These are phyloP conservation scores for Serendipita sp. DNA, from an alignment of 768 basidiomycete species.

Conservation along the genomic window DNA sequence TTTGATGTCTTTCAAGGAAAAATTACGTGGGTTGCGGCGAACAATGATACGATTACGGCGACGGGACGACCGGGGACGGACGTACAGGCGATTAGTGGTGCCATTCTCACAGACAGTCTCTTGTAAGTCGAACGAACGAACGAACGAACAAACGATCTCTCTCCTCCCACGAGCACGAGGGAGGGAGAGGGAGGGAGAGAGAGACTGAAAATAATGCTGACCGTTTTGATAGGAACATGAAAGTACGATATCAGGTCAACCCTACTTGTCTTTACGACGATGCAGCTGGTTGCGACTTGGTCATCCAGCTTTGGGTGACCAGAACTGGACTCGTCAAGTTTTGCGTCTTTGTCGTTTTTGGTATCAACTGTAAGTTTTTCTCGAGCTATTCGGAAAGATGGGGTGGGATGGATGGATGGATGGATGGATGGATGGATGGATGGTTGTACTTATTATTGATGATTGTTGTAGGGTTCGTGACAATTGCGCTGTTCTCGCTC, in stretches of 20 bases:
- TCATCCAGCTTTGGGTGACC: neutral
- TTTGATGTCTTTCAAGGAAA: slow-evolving; percentile 2
- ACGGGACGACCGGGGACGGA: neutral
- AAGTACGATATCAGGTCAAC: neutral
- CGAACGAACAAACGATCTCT: too few species aligned
- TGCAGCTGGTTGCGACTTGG: neutral
- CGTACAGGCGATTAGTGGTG: neutral
- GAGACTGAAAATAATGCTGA: neutral
- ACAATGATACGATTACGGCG: neutral
- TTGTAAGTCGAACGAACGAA: neutral
- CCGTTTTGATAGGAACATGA: neutral
- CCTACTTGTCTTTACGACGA: neutral
- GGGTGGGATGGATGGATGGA: too few species aligned
- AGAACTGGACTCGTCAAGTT: neutral
- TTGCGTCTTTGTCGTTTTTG: neutral
- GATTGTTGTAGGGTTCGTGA: neutral
- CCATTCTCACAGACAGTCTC: neutral
- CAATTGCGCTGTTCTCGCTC: neutral
- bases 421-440: too few species aligned
- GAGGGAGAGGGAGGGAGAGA: neutral
- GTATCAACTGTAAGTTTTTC: neutral
- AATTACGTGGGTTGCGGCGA: neutral
- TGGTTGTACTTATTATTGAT: neutral
- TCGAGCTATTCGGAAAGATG: neutral
- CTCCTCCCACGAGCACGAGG: neutral